phyloP scores from a whole-genome alignment of 345 rosid genomes.

The Eucalyptus curtisii region DNA sequence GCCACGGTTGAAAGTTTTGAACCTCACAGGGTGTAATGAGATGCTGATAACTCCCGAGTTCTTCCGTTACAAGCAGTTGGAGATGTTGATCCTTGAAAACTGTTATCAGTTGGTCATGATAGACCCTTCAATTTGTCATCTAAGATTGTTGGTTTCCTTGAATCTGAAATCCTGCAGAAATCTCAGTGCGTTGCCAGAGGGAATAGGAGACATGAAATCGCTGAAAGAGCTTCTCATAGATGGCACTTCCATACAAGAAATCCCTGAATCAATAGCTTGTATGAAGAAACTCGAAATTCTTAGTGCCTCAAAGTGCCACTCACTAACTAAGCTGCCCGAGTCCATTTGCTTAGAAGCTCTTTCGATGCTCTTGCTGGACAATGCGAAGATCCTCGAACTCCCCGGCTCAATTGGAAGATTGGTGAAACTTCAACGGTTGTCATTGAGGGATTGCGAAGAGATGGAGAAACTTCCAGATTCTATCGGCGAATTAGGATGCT shows the following conservation, averaged over 20 bases:
- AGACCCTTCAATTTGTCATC: background rate
- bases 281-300: background rate
- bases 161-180: background rate
- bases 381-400: too few relatives aligned
- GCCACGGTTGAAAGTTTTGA: background rate
- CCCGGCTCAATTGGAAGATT: too few relatives aligned
- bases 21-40: background rate
- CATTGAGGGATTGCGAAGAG: too few relatives aligned
- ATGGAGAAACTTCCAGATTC: too few relatives aligned
- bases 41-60: background rate
- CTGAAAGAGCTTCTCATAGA: background rate
- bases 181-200: background rate
- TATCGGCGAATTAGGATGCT: too few relatives aligned
- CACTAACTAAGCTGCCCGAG: background rate
- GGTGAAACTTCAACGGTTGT: too few relatives aligned
- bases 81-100: background rate
- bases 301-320: background rate
- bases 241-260: background rate
- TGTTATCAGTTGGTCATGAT: background rate
- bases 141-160: background rate
- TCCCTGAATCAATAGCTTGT: background rate
- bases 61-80: background rate
- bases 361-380: too few relatives aligned
- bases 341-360: too few relatives aligned
- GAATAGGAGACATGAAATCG: accelerated